phyloP scores from a whole-genome alignment of 257 asterid species.

The Fraxinus cuspidata region DNA sequence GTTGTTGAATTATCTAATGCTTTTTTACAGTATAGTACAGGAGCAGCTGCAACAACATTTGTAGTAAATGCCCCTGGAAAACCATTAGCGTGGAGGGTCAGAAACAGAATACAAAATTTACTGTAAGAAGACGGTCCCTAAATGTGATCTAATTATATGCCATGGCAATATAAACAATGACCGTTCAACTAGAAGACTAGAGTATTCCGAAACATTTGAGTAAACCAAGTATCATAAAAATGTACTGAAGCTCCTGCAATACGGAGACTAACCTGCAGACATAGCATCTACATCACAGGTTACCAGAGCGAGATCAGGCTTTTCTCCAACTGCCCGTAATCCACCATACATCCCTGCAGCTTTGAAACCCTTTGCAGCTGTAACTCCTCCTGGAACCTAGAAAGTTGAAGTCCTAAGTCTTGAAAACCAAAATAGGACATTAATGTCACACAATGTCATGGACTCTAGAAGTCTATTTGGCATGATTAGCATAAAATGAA shows the following conservation, averaged over 20 bases:
- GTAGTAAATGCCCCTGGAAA: slow-evolving; percentile 80
- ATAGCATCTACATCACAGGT: slow-evolving; percentile 86
- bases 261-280: slow-evolving; percentile 64
- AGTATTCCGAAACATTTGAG: slow-evolving; percentile 8
- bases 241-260: not conserved
- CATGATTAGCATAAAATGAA: not conserved
- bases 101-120: slow-evolving; percentile 7
- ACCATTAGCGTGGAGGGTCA: slow-evolving; percentile 15
- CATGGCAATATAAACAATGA: not conserved
- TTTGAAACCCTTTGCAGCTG: slow-evolving; percentile 93
- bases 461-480: not conserved
- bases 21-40: slow-evolving; percentile 79
- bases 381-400: slow-evolving; percentile 91
- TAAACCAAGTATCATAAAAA: not conserved
- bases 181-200: slow-evolving; percentile 3
- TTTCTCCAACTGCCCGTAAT: slow-evolving; percentile 92
- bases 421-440: slow-evolving; percentile 5
- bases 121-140: slow-evolving; percentile 1
- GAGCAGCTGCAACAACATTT: slow-evolving; percentile 97
- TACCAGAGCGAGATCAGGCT: slow-evolving; percentile 94
- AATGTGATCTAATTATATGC: not conserved
- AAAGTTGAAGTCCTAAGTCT: slow-evolving; percentile 31
- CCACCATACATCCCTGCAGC: slow-evolving; percentile 98
- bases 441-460: not conserved
- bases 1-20: slow-evolving; percentile 66